Conservation (phyloP, 495 filamentous ascomycete genomes). For the Oleoguttula mirabilis region DNA sequence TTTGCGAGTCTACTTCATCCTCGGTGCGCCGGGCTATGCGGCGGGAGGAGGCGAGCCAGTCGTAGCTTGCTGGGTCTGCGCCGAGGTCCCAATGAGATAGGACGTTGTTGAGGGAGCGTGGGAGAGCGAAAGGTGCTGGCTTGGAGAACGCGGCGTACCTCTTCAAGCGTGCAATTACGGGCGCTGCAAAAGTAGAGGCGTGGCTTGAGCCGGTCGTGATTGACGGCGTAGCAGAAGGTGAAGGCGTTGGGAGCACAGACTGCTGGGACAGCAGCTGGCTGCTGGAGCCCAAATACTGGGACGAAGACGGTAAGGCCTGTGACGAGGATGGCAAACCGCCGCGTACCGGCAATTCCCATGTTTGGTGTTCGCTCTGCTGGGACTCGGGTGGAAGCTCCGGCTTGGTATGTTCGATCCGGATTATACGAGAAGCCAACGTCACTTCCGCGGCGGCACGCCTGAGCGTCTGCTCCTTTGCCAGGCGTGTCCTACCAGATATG, state of each 20-base stretch:
- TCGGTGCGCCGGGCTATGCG: slow-evolving; percentile 2
- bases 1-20: slow-evolving; percentile 10
- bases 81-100: slow-evolving; percentile 18
- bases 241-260: slow-evolving; percentile 13
- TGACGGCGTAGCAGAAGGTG: slow-evolving; percentile 15
- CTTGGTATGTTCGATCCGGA: slow-evolving; percentile 8
- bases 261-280: slow-evolving; percentile 1
- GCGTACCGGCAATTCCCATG: slow-evolving; percentile 7
- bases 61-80: slow-evolving; percentile 17
- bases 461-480: slow-evolving; percentile 8
- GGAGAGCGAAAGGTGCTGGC: slow-evolving; percentile 6
- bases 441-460: slow-evolving; percentile 2
- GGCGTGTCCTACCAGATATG: neutral
- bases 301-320: neutral
- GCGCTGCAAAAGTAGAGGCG: slow-evolving; percentile 1
- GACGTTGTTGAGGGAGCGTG: slow-evolving; percentile 7
- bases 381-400: neutral
- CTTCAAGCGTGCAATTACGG: slow-evolving; percentile 11
- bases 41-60: slow-evolving; percentile 12
- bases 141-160: slow-evolving; percentile 14
- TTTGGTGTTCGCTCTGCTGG: slow-evolving; percentile 16
- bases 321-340: neutral
- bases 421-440: slow-evolving; percentile 1
- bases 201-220: slow-evolving; percentile 8
- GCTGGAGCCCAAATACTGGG: neutral